A percentile compares a stretch with the other conserved stretches of the same genome.
Conservation (phyloP, 2,329 filamentous ascomycete species). For the Trichophyton simii region DNA sequence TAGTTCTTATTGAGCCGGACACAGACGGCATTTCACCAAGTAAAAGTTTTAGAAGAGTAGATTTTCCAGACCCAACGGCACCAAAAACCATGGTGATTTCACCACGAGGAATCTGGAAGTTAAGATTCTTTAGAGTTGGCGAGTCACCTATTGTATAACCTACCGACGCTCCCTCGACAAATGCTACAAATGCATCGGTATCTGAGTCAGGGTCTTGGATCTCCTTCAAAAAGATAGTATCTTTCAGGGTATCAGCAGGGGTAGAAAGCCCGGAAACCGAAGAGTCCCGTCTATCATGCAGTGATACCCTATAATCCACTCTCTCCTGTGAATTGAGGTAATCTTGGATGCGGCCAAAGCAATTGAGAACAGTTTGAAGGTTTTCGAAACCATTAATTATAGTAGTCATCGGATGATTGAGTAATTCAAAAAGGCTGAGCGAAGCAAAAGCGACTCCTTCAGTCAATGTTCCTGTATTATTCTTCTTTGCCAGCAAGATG, state of each 20-base stretch:
- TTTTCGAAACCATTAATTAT: background rate
- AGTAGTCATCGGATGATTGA: background rate
- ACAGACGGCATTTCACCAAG: background rate
- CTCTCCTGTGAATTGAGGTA: background rate
- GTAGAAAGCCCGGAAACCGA: background rate
- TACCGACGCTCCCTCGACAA: background rate
- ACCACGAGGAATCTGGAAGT: background rate
- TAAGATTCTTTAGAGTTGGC: conserved; percentile 3
- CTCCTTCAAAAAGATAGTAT: background rate
- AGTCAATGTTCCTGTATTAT: background rate
- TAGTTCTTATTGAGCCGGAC: background rate
- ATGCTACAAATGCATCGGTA: background rate
- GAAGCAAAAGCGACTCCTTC: conserved; percentile 1
- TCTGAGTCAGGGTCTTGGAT: background rate
- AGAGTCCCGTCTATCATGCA: background rate
- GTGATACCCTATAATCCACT: background rate
- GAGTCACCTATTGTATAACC: background rate
- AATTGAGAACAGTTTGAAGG: background rate
- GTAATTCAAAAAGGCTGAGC: background rate
- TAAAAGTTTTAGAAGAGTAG: conserved; percentile 4
- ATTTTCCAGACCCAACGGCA: conserved; percentile 12
- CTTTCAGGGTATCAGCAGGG: background rate
- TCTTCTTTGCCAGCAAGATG: background rate
- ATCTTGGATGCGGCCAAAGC: background rate
- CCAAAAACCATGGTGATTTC: conserved; percentile 9